phyloP scores from a whole-genome alignment of 176 grass and related monocot genomes.

The Tuctoria greenei region DNA sequence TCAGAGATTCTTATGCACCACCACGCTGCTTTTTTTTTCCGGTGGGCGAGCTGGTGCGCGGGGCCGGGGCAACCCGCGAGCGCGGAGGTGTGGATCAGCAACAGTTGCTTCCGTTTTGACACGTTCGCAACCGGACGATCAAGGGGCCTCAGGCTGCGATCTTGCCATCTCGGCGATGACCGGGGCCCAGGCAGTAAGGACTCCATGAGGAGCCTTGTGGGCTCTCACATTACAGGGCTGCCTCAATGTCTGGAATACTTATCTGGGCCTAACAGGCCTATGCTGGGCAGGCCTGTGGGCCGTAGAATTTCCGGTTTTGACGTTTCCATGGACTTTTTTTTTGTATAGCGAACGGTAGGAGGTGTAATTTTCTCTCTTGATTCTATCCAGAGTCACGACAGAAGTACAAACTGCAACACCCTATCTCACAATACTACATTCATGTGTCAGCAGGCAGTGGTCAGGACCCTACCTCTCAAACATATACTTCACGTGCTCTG shows the following conservation, averaged over 20 bases:
- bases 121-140: neutral
- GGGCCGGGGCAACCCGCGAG: neutral
- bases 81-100: neutral
- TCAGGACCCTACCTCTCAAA: neutral
- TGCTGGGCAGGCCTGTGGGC: too few relatives aligned
- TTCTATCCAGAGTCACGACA: neutral
- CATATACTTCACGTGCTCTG: neutral
- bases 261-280: neutral
- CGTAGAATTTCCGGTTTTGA: too few relatives aligned
- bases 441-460: neutral
- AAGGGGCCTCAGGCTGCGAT: neutral
- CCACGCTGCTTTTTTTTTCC: neutral
- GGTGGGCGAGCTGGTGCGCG: neutral
- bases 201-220: too few relatives aligned
- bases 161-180: neutral
- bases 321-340: neutral
- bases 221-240: too few relatives aligned
- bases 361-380: neutral
- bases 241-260: neutral
- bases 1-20: constrained; percentile 19
- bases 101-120: neutral
- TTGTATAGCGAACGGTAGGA: neutral
- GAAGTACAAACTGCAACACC: too few relatives aligned
- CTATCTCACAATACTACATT: neutral
- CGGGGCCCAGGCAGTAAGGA: neutral